Base-by-base conservation (phyloP, 2,329 filamentous ascomycete species). In the Pseudogymnoascus sp. region DNA sequence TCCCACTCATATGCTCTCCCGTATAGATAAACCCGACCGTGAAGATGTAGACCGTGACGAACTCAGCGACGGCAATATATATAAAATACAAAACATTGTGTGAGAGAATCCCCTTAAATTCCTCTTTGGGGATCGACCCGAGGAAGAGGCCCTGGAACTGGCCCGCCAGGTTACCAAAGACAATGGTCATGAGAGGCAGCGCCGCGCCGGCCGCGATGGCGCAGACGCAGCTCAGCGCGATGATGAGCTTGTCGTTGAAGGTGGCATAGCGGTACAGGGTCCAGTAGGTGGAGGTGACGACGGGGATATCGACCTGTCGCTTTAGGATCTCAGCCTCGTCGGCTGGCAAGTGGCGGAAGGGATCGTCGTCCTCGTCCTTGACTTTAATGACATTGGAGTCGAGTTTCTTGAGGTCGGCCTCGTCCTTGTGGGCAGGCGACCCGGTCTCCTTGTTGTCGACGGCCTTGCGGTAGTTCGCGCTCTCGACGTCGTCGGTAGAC, bases 1-100 rank as follows among this genome's bases (percentile, higher is more conserved):
- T 90, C 65, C 85, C 84, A 63, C 87, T 87, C 71, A 93, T 86
- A 71, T 91, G 88, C 74, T 93, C 90, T 63, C 90, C 90, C 0
- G 86, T 88, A 71, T 91, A 96, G 69, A 97, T 96, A 77, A 96
- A 97, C 18, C 91, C 90, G 16, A 96, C 86, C 0, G 93, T 97
- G 23, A 86, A 83, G 64, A 96, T 79, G 73, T 96, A 96, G 49
- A 88, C 83, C 2, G 87, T 86, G 52, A 90, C 75, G 67, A 96
- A 96, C 71, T 93, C 88, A 66, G 81, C 91, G 63, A 96, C 86
- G 45, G 84, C 91, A 55, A 96, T 82, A 73, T 96, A 96, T 35
- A 96, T 78, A 67, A 96, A 95, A 75, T 96, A 96, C 37, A 96
- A 76, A 9, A 92, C 88, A 68, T 88, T 83, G 45, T 80, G 78